A percentile compares a stretch with the other conserved stretches of the same genome.
Evolutionary conservation across 129 eudicot species (phyloP).

Genomic region (Apium graveolens): DNA sequence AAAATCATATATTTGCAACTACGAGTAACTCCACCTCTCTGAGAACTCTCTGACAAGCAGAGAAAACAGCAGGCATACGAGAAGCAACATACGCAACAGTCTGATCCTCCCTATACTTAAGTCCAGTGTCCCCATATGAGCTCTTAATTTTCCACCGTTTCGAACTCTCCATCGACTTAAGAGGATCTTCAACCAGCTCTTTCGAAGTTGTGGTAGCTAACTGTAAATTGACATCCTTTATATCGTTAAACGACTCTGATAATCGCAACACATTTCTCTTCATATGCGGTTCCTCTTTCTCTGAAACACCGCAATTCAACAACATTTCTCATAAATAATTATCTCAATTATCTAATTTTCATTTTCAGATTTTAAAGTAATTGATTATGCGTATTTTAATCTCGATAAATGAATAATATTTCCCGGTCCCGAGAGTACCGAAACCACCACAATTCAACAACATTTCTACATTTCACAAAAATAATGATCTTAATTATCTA

Average conservation of each 20-base stretch:
- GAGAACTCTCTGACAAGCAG: constrained; percentile 77
- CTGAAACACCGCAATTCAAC: constrained; percentile 29
- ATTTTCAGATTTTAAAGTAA: too few relatives aligned
- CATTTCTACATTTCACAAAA: too few relatives aligned
- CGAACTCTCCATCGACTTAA: constrained; percentile 45
- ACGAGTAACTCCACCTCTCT: constrained; percentile 40
- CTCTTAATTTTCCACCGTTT: constrained; percentile 82
- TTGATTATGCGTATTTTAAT: too few relatives aligned
- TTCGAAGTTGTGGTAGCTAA: constrained; percentile 55
- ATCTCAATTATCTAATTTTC: neutral
- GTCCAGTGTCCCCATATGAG: constrained; percentile 67
- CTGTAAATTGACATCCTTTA: constrained; percentile 64
- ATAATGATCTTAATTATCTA: too few relatives aligned
- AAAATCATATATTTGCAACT: neutral
- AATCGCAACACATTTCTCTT: constrained; percentile 70
- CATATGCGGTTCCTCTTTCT: constrained; percentile 68
- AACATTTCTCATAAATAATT: neutral
- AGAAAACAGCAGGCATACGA: constrained; percentile 91
- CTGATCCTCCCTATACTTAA: constrained; percentile 70
- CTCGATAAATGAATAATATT: too few relatives aligned
- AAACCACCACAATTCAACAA: too few relatives aligned
- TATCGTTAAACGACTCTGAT: constrained; percentile 53
- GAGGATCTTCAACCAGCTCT: constrained; percentile 76
- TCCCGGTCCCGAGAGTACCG: too few relatives aligned
- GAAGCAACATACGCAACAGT: constrained; percentile 86